phyloP scores from a whole-genome alignment of 202 grass and related monocot species.

The Carex sylvatica region DNA sequence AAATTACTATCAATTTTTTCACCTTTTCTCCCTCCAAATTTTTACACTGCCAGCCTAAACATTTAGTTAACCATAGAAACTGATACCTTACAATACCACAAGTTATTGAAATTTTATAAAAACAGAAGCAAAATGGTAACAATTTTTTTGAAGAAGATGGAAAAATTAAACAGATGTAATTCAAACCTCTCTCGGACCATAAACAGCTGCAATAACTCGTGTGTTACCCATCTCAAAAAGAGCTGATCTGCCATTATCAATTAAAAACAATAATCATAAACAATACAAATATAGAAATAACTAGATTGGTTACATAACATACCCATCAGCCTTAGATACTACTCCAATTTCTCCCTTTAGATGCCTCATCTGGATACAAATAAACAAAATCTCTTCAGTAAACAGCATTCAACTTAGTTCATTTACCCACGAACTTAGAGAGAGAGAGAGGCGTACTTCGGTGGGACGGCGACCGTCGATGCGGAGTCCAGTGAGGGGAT shows the following conservation, averaged over 20 bases:
- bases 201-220: conserved; percentile 73
- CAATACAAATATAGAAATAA: background rate
- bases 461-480: conserved; percentile 80
- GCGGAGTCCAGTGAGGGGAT: conserved; percentile 79
- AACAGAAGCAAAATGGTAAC: background rate
- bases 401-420: background rate
- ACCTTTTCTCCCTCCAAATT: background rate
- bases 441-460: conserved; percentile 34
- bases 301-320: background rate
- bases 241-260: conserved; percentile 50
- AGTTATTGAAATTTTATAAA: background rate
- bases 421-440: too few species aligned
- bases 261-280: background rate
- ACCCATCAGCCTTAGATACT: conserved; percentile 75
- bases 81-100: background rate
- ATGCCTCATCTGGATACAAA: conserved; percentile 66
- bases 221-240: conserved; percentile 96
- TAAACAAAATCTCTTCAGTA: background rate
- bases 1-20: background rate
- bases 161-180: background rate
- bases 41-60: background rate
- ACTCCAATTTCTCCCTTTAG: conserved; percentile 72
- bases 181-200: conserved; percentile 74
- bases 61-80: background rate
- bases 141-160: background rate